These are phyloP conservation scores for Fusarium odoratissimum DNA, from an alignment of 2,329 filamentous ascomycete genomes.

Conservation along the genomic window DNA sequence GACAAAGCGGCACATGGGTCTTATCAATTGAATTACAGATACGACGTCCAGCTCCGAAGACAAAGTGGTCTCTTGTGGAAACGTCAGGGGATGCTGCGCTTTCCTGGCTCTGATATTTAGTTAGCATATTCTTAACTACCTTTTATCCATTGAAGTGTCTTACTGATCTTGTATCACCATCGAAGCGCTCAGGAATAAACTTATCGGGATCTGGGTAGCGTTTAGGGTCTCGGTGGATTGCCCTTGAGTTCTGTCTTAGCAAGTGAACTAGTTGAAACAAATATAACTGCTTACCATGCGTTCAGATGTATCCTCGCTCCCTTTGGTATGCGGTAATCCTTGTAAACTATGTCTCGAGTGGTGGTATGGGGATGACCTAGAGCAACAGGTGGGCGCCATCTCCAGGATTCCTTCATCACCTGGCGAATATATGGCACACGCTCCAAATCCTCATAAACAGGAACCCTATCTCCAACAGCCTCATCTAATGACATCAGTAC, in stretches of 20 bases:
- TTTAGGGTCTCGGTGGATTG: neutral
- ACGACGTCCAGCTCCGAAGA: neutral
- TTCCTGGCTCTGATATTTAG: neutral
- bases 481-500: neutral
- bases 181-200: neutral
- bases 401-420: neutral
- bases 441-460: neutral
- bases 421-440: neutral
- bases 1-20: fast-evolving
- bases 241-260: neutral
- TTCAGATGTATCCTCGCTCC: neutral
- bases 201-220: neutral
- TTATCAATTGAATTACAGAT: neutral
- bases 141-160: neutral
- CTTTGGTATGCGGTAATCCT: neutral
- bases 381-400: neutral
- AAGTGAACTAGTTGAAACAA: no score
- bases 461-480: neutral
- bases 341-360: neutral
- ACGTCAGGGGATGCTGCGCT: neutral
- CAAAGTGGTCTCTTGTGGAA: neutral
- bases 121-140: neutral
- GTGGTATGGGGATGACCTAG: neutral
- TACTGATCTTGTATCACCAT: neutral
- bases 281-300: neutral